Evolutionary conservation across 1,139 yeast genomes (phyloP).

Genomic region (Waltiozyma sp.): DNA sequence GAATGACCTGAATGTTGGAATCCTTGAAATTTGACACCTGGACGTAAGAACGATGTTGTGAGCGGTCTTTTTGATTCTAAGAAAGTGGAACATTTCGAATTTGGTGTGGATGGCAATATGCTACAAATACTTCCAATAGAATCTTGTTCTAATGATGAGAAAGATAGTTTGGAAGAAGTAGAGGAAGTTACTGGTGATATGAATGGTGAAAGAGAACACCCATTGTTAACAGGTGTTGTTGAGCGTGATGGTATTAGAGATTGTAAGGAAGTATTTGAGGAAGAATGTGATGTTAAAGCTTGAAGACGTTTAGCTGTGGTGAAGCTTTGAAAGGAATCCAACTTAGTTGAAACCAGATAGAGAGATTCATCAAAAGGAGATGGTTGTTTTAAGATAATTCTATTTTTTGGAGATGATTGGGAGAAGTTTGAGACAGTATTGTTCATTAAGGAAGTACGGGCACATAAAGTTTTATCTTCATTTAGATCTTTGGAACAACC

Average conservation of each 20-base stretch:
- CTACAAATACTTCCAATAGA: neutral
- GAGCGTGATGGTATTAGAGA: neutral
- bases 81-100: neutral
- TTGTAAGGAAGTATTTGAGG: neutral
- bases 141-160: neutral
- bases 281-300: neutral
- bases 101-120: neutral
- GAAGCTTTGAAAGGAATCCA: neutral
- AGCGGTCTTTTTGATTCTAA: neutral
- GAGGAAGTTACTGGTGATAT: neutral
- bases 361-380: neutral
- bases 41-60: slow-evolving; percentile 30
- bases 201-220: neutral
- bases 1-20: slow-evolving; percentile 65
- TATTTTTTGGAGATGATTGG: too few species aligned
- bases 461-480: too few species aligned
- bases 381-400: neutral
- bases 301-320: neutral
- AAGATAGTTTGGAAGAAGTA: neutral
- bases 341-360: neutral
- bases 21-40: slow-evolving; percentile 57
- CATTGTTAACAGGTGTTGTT: neutral
- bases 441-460: neutral
- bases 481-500: neutral
- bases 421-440: neutral